Evolutionary conservation across 2,329 filamentous ascomycete genomes (phyloP), one percentile per base, ranked within the genome.

Genomic region (Penicillium fuscoglaucum): DNA sequence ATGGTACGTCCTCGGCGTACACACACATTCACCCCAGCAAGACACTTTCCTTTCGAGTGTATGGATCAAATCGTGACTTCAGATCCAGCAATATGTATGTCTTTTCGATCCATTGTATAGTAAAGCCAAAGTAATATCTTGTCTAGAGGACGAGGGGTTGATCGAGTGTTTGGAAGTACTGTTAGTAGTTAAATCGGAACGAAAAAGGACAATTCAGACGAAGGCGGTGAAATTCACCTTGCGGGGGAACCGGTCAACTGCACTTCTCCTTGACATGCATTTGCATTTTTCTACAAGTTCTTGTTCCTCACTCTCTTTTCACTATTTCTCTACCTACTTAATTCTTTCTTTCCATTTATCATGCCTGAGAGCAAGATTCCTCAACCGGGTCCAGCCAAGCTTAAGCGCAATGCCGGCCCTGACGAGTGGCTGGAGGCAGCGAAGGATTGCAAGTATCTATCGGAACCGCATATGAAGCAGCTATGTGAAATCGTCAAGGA

Each of bases 401-500:
- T 98, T 65, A 87, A 87, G 63, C 86, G 90, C 57, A 90, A 91
- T 74, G 90, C 93, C 40, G 91, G 91, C 15, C 87, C 96, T 35
- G 91, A 97, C 75, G 93, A 98, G 79, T 99, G 95, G 95, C 84
- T 99, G 33, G 90, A 95, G 73, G 90, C 96, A 76, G 95, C 95
- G 45, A 97, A 96, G 78, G 90, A 95, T 77, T 98, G 95, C 80
- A 95, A 96, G 76, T 97, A 98, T 76, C 84, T 99, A 52, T 95
- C 95, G 50, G 95, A 99, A 79, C 81, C 88, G 62, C 91, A 96
- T 71, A 99, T 99, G 95, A 99, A 99, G 83, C 90, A 96, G 76
- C 84, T 99, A 49, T 99, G 95, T 76, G 95, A 99, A 80, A 96
- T 96, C 74, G 95, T 98, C 61, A 99, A 99, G 81, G 95, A 98